These are phyloP conservation scores for Alternaria consortialis DNA, from an alignment of 2,329 filamentous ascomycete genomes.

Conservation along the genomic window DNA sequence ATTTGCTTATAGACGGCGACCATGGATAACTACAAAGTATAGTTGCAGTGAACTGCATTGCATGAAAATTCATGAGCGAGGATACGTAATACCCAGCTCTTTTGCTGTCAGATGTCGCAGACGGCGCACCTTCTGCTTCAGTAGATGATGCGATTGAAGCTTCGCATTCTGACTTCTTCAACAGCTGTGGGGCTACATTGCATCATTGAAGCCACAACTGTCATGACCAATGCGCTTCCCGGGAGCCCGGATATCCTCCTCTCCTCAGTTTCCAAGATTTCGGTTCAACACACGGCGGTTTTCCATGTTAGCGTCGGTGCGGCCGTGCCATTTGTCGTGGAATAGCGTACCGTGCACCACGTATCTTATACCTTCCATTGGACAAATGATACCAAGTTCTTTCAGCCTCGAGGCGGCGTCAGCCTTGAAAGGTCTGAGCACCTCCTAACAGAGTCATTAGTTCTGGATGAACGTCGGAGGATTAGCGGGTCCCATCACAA, in stretches of 20 bases:
- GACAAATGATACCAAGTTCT: background rate
- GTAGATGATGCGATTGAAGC: background rate
- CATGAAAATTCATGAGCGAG: background rate
- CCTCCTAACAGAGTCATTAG: conserved; percentile 4
- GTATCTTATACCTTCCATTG: background rate
- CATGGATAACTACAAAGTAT: background rate
- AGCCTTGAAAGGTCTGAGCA: background rate
- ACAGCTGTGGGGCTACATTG: background rate
- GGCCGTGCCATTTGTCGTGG: background rate
- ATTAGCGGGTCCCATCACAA: background rate
- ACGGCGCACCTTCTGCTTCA: background rate
- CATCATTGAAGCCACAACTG: background rate
- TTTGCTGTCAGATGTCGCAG: background rate
- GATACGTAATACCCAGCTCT: background rate
- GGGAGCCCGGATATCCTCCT: background rate
- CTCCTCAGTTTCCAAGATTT: conserved; percentile 2
- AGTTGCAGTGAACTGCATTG: background rate
- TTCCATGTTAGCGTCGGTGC: background rate
- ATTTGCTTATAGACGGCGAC: conserved; percentile 16
- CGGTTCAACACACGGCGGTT: conserved; percentile 8
- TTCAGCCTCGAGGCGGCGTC: background rate
- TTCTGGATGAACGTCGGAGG: conserved; percentile 5
- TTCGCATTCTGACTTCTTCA: background rate
- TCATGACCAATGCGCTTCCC: background rate
- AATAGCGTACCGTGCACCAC: background rate